A percentile compares a stretch with the other conserved stretches of the same genome.
Evolutionary conservation across 768 basidiomycete species (phyloP).

Genomic region (Leccinum fibrillosum): DNA sequence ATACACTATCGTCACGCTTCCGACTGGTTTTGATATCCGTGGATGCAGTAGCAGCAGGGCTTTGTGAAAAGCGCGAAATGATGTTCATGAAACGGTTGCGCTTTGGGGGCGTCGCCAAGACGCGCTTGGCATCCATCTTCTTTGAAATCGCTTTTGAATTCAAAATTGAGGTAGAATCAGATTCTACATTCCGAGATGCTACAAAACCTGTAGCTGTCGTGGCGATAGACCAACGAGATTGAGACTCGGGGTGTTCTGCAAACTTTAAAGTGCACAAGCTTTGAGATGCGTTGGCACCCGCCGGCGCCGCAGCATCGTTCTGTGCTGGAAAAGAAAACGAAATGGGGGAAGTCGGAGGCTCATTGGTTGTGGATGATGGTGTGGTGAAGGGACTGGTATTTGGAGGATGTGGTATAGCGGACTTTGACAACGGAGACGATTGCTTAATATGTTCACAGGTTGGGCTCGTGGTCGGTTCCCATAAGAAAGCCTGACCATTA

Average conservation of each 20-base stretch:
- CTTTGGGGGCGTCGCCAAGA: constrained; percentile 23
- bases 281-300: not conserved
- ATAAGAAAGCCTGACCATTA: constrained; percentile 3
- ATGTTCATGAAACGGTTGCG: constrained; percentile 30
- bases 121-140: constrained; percentile 14
- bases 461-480: not conserved
- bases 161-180: not conserved
- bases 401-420: constrained; percentile 4
- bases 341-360: constrained; percentile 5
- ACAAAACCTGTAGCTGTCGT: constrained; percentile 28
- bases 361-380: not conserved
- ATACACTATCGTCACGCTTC: constrained; percentile 7
- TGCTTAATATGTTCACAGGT: not conserved
- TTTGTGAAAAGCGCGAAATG: constrained; percentile 28
- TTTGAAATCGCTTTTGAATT: constrained; percentile 7
- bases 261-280: not conserved
- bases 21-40: not conserved
- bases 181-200: constrained; percentile 8
- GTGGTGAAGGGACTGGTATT: not conserved
- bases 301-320: not conserved
- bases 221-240: constrained; percentile 26
- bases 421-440: not conserved
- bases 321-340: not conserved
- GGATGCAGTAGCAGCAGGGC: constrained; percentile 17
- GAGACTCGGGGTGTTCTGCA: constrained; percentile 1